Conservation (phyloP, 768 basidiomycete species). For the Calocybe cyanea region DNA sequence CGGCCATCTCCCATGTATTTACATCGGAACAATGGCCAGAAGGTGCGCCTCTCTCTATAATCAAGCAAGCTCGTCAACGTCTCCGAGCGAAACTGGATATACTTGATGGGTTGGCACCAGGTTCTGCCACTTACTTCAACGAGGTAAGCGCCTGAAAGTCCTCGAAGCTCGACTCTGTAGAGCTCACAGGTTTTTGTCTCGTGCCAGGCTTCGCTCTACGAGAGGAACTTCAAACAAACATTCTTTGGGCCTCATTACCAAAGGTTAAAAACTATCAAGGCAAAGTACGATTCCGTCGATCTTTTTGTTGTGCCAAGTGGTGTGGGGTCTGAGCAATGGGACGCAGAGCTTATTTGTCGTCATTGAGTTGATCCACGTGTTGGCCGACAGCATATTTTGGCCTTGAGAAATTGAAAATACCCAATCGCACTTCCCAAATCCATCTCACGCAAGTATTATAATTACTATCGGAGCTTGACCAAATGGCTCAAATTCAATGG, state of each 20-base stretch:
- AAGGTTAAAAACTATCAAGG: conserved; percentile 37
- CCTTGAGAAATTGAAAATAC: too few relatives aligned
- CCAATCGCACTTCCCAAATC: too few relatives aligned
- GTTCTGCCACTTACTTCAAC: conserved; percentile 44
- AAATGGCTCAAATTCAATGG: too few relatives aligned
- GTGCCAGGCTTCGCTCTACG: conserved; percentile 38
- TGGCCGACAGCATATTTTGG: too few relatives aligned
- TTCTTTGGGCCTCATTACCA: conserved; percentile 46
- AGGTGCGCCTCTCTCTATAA: conserved; percentile 19
- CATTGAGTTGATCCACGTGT: neutral
- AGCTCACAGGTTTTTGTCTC: too few relatives aligned
- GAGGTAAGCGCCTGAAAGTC: conserved; percentile 31
- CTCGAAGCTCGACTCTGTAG: too few relatives aligned
- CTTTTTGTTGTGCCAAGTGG: conserved; percentile 45
- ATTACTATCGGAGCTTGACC: too few relatives aligned
- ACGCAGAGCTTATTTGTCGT: conserved; percentile 25
- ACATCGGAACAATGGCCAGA: conserved; percentile 24
- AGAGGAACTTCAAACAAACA: conserved; percentile 34
- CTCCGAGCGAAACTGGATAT: conserved; percentile 18
- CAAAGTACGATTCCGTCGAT: conserved; percentile 37
- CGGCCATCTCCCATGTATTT: conserved; percentile 30
- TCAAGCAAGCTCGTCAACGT: conserved; percentile 15
- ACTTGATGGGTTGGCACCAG: conserved; percentile 25
- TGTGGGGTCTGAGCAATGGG: conserved; percentile 51
- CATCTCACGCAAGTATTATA: too few relatives aligned